Conservation (phyloP, 2,329 filamentous ascomycete species). For the Xylariaceae sp. region DNA sequence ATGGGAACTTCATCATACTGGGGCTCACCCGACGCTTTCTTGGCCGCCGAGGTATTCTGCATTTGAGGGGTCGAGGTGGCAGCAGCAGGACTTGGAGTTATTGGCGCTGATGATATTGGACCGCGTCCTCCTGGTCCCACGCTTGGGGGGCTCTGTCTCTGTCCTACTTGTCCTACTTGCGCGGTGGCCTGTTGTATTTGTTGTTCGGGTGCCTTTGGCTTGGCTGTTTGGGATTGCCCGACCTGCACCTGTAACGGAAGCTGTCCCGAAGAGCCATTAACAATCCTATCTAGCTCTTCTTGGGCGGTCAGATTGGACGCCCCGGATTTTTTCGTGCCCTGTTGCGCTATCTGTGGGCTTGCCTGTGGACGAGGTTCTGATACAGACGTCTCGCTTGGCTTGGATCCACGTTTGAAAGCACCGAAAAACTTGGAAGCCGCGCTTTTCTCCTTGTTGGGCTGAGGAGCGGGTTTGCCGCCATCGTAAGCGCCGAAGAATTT, state of each 20-base stretch:
- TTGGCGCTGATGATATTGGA: conserved; percentile 13
- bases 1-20: conserved; percentile 32
- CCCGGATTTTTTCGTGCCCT: conserved; percentile 4
- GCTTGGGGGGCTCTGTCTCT: conserved; percentile 16
- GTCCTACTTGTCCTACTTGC: conserved; percentile 10
- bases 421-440: conserved; percentile 28
- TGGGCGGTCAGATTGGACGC: not conserved
- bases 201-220: conserved; percentile 17
- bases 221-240: conserved; percentile 18
- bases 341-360: conserved; percentile 18
- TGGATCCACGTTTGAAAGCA: conserved; percentile 29
- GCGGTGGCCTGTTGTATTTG: conserved; percentile 18
- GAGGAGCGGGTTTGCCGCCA: conserved; percentile 17
- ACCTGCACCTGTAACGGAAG: conserved; percentile 8
- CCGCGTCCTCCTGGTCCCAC: conserved; percentile 18
- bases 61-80: conserved; percentile 13
- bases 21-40: conserved; percentile 18
- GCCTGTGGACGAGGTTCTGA: conserved; percentile 19
- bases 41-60: conserved; percentile 11
- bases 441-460: conserved; percentile 27
- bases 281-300: not conserved
- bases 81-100: not conserved
- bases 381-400: conserved; percentile 15
- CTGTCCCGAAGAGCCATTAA: conserved; percentile 1
- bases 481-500: conserved; percentile 28